Base-by-base conservation (phyloP, 345 rosid genomes). In the Hibiscus tridactylites region DNA sequence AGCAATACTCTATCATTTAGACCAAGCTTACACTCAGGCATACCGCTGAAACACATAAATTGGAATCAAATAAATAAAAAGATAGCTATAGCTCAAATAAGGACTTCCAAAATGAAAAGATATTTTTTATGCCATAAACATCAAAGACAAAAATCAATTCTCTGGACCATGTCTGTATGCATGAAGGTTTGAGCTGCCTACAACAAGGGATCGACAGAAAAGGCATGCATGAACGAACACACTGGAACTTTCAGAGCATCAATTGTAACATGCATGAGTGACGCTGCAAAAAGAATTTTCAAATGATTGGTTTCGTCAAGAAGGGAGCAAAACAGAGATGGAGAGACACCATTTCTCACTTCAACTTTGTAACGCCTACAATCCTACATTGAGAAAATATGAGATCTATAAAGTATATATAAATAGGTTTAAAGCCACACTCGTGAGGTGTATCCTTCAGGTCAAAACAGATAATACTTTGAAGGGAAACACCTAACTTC, bases 21-120 rank as follows among this genome's bases (percentile, higher is more conserved):
- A 60, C 99, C 97, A 78, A 95, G 90, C 80, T 95, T 95, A 84
- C 99, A 95, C 84, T 92, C 97, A 3, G 97, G 97, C 97, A 92
- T 95, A 74, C 99, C 99, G 79, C 97, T 90, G 82, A 73, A 75
- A 75, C 24, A 78, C 29, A 75, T 19, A 59, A 76, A 69, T 24
- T 59, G 64, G 62, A 65, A 42, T 44, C 50, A 62, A 49, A 37
- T 33, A 70, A 63, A 61, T 54, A 56, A 75, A 7, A 10, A 60
- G 37, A 59, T 15, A 42, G 69, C 65, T 66, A 33, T 33, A 33
- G 37, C 37, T 33, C 35, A 44, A 60, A 53, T 61, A 35, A 59
- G 37, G 72, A 47, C 66, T 19, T 35, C 21, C 16, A 35, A 63
- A 13, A 26, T 46, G 71, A 65, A 68, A 72, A 6, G 16, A 54